Percentiles rank a stretch among this genome's conserved stretches.
phyloP scores from a whole-genome alignment of 305 asterid genomes.

The Fraxinus paxiana region DNA sequence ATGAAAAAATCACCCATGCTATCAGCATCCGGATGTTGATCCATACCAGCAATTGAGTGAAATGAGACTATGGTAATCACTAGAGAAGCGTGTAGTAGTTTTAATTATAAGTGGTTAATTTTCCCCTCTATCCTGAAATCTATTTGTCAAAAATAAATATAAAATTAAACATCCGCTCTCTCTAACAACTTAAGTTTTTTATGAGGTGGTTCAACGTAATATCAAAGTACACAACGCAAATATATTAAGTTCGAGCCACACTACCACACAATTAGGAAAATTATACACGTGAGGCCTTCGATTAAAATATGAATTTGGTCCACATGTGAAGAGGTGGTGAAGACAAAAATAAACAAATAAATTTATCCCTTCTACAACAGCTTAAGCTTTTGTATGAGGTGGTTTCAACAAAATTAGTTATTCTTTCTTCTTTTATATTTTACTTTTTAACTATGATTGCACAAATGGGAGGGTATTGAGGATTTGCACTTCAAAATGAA shows the following conservation, averaged over 20 bases:
- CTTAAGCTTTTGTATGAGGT: background rate
- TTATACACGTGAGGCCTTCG: background rate
- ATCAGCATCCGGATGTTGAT: conserved; percentile 8
- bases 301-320: background rate
- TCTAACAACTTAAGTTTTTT: background rate
- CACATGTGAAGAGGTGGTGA: background rate
- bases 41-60: background rate
- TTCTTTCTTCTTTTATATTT: background rate
- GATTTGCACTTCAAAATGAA: background rate
- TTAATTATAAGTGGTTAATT: background rate
- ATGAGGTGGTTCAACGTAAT: background rate
- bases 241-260: background rate
- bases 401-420: background rate
- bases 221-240: background rate
- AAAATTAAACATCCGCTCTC: background rate
- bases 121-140: conserved; percentile 5
- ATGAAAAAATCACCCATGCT: background rate
- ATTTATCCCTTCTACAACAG: background rate
- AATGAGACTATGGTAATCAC: background rate
- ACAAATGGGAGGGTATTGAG: background rate
- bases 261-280: background rate
- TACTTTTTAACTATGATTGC: background rate
- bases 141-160: background rate
- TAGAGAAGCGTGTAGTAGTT: conserved; percentile 10
- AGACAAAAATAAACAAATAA: background rate